These are phyloP conservation scores for Teratosphaeria viscida DNA, from an alignment of 2,329 filamentous ascomycete genomes.

Conservation along the genomic window DNA sequence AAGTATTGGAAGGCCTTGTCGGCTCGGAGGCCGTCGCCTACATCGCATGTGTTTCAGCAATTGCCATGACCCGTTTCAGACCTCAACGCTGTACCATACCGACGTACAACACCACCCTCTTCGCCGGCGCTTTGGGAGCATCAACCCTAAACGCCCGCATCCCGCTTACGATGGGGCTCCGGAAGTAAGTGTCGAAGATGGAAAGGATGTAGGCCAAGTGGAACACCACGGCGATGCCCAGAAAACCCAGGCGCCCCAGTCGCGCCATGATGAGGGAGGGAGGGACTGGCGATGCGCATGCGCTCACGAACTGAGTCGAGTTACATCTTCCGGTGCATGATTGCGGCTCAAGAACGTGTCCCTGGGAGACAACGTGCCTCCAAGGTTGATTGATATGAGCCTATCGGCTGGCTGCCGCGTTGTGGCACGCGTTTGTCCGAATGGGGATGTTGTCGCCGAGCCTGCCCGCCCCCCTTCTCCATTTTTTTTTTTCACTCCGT, in stretches of 20 bases:
- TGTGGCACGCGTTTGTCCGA: background rate
- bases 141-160: conserved; percentile 75
- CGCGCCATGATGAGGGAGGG: conserved; percentile 35
- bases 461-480: background rate
- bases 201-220: conserved; percentile 89
- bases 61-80: background rate
- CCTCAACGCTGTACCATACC: conserved; percentile 40
- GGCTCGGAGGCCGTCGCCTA: conserved; percentile 81
- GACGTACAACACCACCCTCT: conserved; percentile 85
- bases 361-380: background rate
- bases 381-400: background rate
- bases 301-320: background rate
- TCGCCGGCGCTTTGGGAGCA: conserved; percentile 63
- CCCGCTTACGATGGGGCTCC: conserved; percentile 90
- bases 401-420: background rate
- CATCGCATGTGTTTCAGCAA: background rate
- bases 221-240: conserved; percentile 81
- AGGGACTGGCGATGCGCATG: background rate
- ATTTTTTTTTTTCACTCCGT: background rate
- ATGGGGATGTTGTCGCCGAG: background rate
- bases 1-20: conserved; percentile 96
- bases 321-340: background rate
- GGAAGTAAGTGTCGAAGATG: conserved; percentile 98
- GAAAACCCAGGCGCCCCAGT: conserved; percentile 65
- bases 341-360: background rate